A percentile compares a stretch with the other conserved stretches of the same genome.
These are phyloP conservation scores for Anaeramoeba flamelloides DNA, from an alignment of 78 protist genomes.

Conservation along the genomic window DNA sequence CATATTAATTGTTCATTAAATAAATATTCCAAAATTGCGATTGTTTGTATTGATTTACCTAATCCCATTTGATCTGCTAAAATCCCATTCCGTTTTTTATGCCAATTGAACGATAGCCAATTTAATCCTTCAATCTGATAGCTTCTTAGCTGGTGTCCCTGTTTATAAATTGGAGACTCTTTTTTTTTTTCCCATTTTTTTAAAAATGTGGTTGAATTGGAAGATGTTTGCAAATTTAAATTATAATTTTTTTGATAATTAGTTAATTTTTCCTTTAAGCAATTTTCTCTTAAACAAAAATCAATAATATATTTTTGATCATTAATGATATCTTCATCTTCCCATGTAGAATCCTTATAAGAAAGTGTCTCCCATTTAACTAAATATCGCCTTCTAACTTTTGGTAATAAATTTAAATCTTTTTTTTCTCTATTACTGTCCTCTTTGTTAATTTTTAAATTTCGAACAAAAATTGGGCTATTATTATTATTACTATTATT, in stretches of 20 bases:
- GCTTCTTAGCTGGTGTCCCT: not conserved
- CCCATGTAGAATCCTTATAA: not conserved
- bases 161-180: not conserved
- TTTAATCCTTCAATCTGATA: slow-evolving; percentile 6
- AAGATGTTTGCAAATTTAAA: not conserved
- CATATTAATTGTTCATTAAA: not conserved
- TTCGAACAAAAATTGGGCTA: no score
- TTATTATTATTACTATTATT: no score
- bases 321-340: not conserved
- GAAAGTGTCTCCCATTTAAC: not conserved
- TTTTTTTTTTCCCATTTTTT: not conserved
- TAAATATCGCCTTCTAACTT: no score
- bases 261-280: no score
- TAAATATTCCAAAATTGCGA: not conserved
- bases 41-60: not conserved
- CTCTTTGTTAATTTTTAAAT: no score
- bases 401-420: no score
- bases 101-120: not conserved
- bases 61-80: slow-evolving; percentile 24
- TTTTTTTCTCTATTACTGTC: no score
- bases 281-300: no score
- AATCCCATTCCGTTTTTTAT: not conserved
- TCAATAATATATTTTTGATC: no score
- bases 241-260: no score
- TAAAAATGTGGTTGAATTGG: no score